Evolutionary conservation across 805 yeast genomes (phyloP), one percentile per base, ranked within the genome.

Genomic region (Pichia paraexigua): DNA sequence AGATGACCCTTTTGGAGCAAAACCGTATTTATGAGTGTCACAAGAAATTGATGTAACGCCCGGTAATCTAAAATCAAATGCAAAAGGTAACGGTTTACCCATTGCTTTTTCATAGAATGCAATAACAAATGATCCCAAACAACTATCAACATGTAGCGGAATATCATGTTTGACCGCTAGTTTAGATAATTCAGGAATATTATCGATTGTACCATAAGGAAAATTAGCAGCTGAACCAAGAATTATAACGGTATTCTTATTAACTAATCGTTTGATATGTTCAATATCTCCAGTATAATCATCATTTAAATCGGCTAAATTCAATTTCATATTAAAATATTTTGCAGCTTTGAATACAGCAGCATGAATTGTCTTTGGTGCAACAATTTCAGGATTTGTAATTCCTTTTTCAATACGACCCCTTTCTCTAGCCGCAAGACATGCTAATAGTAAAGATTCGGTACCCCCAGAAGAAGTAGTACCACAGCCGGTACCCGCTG

Each of bases 31-130:
- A 73, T 92, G 99, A n/a, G 99, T 92, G 66, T 92, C 99, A 70
- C 98, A 94, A n/a, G 96, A 87, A 52, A 92, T 92, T 2, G 97
- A 90, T 0, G 98, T 94, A n/a, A 94, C 98, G 32, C 94, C 94
- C 1, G 88, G 85, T 2, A 89, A 75, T 57, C 92, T 72, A 70
- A 92, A 92, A 65, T 94, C 98, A 69, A 92, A 91, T 13, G 70
- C 62, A 27, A 45, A 27, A 7, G 86, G 85, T 5, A 67, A 55
- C 6, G 58, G 57, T 13, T 60, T 64, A 18, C 53, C 54, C 44
- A 61, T 53, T 2, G 89, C 78, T 52, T 78, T 78, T 53, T 79
- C 82, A 35, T 58, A 57, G 62, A 85, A 89, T 2, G 96, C 82
- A 43, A 89, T 87, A 41, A 92, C 77, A 62, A 94, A 92, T 0